A percentile compares a stretch with the other conserved stretches of the same genome.
These are phyloP conservation scores for Phialophora tarda DNA, from an alignment of 2,329 filamentous ascomycete genomes.

Conservation along the genomic window DNA sequence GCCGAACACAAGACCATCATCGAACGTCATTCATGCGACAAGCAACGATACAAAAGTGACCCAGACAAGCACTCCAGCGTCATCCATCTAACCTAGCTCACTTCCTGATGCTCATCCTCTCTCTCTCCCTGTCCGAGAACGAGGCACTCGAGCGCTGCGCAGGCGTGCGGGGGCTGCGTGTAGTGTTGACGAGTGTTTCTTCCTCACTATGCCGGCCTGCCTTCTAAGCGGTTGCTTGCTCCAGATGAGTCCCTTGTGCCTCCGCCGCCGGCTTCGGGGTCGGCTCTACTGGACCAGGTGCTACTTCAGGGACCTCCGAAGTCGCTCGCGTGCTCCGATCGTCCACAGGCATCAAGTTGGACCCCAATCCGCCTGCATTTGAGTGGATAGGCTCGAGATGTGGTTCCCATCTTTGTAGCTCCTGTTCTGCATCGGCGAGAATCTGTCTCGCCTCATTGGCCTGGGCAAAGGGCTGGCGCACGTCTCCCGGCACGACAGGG, in stretches of 20 bases:
- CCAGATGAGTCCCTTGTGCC: conserved; percentile 35
- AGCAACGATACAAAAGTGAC: not conserved
- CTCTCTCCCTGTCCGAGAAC: conserved; percentile 14
- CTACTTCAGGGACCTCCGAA: conserved; percentile 28
- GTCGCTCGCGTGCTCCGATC: conserved; percentile 31
- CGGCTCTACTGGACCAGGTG: conserved; percentile 3
- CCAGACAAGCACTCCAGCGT: not conserved
- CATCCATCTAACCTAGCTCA: not conserved
- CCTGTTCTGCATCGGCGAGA: conserved; percentile 89
- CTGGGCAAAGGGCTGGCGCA: conserved; percentile 70
- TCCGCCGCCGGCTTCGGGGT: conserved; percentile 28
- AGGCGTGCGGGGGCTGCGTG: conserved; percentile 1
- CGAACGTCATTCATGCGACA: conserved; percentile 19
- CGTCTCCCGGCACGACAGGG: conserved; percentile 85
- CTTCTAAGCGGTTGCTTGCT: conserved; percentile 38
- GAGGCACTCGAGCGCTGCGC: conserved; percentile 2
- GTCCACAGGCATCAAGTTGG: conserved; percentile 46
- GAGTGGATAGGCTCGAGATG: conserved; percentile 61
- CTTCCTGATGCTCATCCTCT: conserved; percentile 21
- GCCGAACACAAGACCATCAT: conserved; percentile 8
- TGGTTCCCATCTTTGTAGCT: conserved; percentile 76
- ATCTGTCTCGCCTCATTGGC: conserved; percentile 76
- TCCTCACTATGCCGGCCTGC: conserved; percentile 29
- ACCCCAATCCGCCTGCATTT: conserved; percentile 55
- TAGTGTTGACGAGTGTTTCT: conserved; percentile 11